Evolutionary conservation across 2,329 filamentous ascomycete species (phyloP), one percentile per base, ranked within the genome.

Genomic region (Diaporthe amygdali): DNA sequence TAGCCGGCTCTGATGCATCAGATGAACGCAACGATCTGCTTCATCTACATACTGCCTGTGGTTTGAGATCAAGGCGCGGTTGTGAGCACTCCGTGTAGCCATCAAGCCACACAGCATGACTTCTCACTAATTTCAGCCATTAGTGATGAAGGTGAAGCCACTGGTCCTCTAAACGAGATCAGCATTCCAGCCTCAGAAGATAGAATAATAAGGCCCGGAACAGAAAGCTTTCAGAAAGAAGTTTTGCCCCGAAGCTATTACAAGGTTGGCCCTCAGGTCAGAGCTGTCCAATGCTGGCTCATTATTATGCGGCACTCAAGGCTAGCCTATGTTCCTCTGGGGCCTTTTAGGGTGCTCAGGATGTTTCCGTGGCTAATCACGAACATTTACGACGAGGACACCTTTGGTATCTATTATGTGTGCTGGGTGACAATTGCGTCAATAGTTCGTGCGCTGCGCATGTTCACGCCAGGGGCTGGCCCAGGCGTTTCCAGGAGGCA

Each of bases 11-110:
- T 47, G 56, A 63, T 63, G 27, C 41, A 63, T 63, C 20, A 63
- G 59, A 63, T 34, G 30, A 63, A 63, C 59, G 59, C 27, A 37
- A 34, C 32, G 59, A 63, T 63, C 59, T 63, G 59, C 39, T 44
- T 41, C 30, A 27, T 20, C n/a, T 34, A 22, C 56, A 47, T 14
- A 15, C 22, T 8, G 5, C 17, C 20, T 25, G 15, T 47, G n/a
- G 41, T 47, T 34, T 6, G 10, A 34, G 41, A 63, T 47, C 30
- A 17, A 10, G 30, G 49, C 27, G 27, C 39, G n/a, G 39, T 20
- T 22, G 4, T 34, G 20, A 47, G 56, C n/a, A 47, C 56, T 17
- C 20, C 39, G 14, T 63, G 1, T 9, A 27, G 39, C 12, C 27
- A 12, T 27, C 17, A 22, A 22, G 56, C 39, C 39, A 27, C 17